Percentiles rank a stretch among this genome's conserved stretches.
phyloP scores from a whole-genome alignment of 129 eudicot species.

The Silybum marianum region DNA sequence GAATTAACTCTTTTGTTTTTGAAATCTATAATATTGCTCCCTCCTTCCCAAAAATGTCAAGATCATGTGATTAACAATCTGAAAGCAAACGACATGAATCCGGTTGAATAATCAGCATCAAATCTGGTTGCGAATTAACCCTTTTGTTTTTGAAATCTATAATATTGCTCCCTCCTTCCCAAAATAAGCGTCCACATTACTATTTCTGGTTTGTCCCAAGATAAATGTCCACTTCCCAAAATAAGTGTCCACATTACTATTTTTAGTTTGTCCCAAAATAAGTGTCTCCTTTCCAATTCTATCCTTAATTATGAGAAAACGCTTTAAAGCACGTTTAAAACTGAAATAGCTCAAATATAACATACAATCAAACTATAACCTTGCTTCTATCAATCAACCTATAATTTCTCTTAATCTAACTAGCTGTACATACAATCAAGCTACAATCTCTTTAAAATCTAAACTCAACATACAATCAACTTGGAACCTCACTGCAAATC shows the following conservation, averaged over 20 bases:
- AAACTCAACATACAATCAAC: constrained; percentile 4
- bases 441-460: neutral
- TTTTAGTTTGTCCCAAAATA: neutral
- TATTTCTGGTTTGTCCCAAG: neutral
- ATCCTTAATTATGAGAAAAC: neutral
- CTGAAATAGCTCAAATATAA: neutral
- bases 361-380: neutral
- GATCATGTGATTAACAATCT: neutral
- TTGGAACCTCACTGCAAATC: neutral
- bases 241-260: neutral
- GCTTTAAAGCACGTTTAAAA: neutral
- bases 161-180: neutral
- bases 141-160: neutral
- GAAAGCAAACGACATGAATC: neutral
- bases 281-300: neutral
- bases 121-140: neutral
- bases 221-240: neutral
- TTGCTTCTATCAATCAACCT: neutral
- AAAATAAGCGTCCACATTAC: neutral
- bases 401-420: neutral
- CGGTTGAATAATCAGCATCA: neutral
- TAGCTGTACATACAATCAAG: neutral
- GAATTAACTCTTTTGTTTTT: neutral
- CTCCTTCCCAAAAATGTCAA: neutral
- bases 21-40: neutral